Evolutionary conservation across 352 stramenopile species (phyloP).

Genomic region (Phytophthora quininea): DNA sequence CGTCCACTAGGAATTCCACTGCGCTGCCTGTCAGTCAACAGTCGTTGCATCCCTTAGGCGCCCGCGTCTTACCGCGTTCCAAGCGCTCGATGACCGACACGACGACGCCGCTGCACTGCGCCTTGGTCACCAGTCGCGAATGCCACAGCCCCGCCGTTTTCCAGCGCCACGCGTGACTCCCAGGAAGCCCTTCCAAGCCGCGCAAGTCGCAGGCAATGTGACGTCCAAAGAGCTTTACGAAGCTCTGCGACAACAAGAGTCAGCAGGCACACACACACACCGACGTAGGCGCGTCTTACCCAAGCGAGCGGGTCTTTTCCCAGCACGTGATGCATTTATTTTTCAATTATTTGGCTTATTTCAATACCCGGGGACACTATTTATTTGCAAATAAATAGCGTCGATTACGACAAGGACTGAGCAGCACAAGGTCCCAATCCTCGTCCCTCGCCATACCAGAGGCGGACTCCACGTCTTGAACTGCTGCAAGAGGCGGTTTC

Average conservation of each 20-base stretch:
- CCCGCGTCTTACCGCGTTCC: constrained; percentile 50
- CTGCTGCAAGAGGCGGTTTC: background rate
- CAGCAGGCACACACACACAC: too few species aligned
- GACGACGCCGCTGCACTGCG: constrained; percentile 65
- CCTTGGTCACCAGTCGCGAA: constrained; percentile 65
- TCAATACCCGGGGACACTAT: too few species aligned
- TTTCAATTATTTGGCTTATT: too few species aligned
- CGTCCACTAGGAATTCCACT: constrained; percentile 81
- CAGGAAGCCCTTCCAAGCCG: constrained; percentile 55
- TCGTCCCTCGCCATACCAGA: background rate
- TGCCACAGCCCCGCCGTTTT: constrained; percentile 20
- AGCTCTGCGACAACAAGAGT: constrained; percentile 41
- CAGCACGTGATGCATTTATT: too few species aligned
- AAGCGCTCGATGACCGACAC: constrained; percentile 58
- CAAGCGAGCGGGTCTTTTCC: too few species aligned
- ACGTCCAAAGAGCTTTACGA: constrained; percentile 62
- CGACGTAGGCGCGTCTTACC: too few species aligned
- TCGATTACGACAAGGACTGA: background rate
- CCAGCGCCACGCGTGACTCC: constrained; percentile 64
- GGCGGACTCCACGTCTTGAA: background rate
- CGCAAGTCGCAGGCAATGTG: constrained; percentile 50
- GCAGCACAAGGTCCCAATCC: constrained; percentile 1
- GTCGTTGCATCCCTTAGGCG: background rate
- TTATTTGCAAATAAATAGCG: too few species aligned
- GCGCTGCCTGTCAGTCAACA: background rate